These are phyloP conservation scores for Alternaria gaisen DNA, from an alignment of 2,329 filamentous ascomycete genomes.

Conservation along the genomic window DNA sequence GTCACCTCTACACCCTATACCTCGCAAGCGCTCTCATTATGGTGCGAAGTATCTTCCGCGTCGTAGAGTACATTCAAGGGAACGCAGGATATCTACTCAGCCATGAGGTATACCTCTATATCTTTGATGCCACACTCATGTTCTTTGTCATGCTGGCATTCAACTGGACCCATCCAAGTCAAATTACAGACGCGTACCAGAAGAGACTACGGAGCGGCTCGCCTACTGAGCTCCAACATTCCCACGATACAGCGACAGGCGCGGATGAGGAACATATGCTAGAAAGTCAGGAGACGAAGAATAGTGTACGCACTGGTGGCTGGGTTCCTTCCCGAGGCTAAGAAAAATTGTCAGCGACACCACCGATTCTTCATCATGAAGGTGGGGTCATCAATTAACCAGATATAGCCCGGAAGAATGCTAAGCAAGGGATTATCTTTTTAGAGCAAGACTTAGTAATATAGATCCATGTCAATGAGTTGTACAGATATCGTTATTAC, in stretches of 20 bases:
- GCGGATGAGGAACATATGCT: slow-evolving; percentile 5
- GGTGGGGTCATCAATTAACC: background rate
- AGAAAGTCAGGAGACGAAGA: background rate
- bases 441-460: background rate
- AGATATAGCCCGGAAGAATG: background rate
- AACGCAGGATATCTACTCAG: slow-evolving; percentile 55
- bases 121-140: slow-evolving; percentile 58
- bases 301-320: background rate
- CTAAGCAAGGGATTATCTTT: too few relatives aligned
- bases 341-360: background rate
- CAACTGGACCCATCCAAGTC: slow-evolving; percentile 49
- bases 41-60: slow-evolving; percentile 59
- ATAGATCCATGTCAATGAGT: background rate
- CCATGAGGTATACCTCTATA: slow-evolving; percentile 56
- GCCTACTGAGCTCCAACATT: slow-evolving; percentile 15
- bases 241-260: slow-evolving; percentile 2
- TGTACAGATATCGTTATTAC: background rate
- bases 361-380: background rate
- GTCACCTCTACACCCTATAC: slow-evolving; percentile 56
- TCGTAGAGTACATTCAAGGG: slow-evolving; percentile 59
- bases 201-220: slow-evolving; percentile 13
- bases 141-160: slow-evolving; percentile 54
- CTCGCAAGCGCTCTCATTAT: slow-evolving; percentile 57
- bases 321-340: background rate
- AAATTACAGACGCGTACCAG: slow-evolving; percentile 29